A percentile compares a stretch with the other conserved stretches of the same genome.
Evolutionary conservation across 2,329 filamentous ascomycete genomes (phyloP).

Genomic region (Cladosporium sp.): DNA sequence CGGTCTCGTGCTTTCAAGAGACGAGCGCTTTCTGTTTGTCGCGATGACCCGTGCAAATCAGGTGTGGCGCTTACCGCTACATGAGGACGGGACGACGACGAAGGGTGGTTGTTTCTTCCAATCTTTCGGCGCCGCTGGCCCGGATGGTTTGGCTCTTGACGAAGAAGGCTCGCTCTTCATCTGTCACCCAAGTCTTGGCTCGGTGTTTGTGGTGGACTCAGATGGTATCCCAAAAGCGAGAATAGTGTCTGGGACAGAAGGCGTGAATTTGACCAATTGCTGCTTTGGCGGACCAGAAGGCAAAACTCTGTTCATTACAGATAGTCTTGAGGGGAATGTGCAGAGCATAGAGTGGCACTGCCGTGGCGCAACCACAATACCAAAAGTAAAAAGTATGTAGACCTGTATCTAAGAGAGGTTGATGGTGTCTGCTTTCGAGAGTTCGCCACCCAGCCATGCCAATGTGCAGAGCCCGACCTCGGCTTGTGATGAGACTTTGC

Average conservation of each 20-base stretch:
- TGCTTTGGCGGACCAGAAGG: constrained; percentile 7
- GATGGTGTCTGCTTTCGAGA: no score
- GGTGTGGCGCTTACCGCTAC: constrained; percentile 39
- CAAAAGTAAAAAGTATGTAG: not conserved
- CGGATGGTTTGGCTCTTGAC: constrained; percentile 37
- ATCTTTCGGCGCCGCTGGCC: constrained; percentile 38
- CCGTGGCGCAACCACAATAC: not conserved
- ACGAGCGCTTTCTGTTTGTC: constrained; percentile 38
- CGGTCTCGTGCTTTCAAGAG: constrained; percentile 13
- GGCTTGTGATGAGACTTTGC: no score
- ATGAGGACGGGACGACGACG: constrained; percentile 36
- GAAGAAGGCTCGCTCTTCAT: constrained; percentile 32
- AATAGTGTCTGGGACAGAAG: not conserved
- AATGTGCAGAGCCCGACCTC: no score
- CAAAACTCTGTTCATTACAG: constrained; percentile 6
- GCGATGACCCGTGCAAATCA: constrained; percentile 39
- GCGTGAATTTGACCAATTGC: constrained; percentile 5
- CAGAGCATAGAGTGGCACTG: constrained; percentile 5
- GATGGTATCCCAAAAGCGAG: constrained; percentile 2
- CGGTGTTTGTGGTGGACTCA: not conserved
- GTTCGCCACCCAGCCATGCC: no score
- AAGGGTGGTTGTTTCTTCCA: constrained; percentile 39
- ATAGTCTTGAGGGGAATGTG: constrained; percentile 6
- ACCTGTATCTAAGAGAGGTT: no score
- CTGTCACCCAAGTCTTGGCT: constrained; percentile 21